phyloP scores from a whole-genome alignment of 1,284 basidiomycete genomes.

The Ustilago crameri region DNA sequence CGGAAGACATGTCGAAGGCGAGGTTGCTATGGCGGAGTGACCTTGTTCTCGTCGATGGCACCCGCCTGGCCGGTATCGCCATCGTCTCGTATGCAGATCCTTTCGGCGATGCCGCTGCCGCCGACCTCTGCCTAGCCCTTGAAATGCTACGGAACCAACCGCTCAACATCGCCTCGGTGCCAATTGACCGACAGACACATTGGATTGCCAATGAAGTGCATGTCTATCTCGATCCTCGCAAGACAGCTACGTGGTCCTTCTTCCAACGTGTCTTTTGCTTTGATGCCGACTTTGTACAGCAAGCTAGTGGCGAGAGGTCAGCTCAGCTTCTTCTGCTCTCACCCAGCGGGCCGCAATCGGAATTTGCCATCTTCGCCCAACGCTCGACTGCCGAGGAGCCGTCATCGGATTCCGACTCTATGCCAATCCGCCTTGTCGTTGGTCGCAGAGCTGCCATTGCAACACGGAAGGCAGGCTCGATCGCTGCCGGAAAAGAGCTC shows the following conservation, averaged over 20 bases:
- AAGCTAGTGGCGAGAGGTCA: constrained; percentile 17
- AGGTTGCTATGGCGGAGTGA: constrained; percentile 61
- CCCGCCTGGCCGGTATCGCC: constrained; percentile 55
- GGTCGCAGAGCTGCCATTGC: constrained; percentile 28
- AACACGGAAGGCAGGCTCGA: constrained; percentile 5
- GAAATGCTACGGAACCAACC: constrained; percentile 65
- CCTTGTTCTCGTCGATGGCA: constrained; percentile 60
- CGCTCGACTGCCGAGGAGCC: constrained; percentile 1
- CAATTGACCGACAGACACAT: constrained; percentile 12
- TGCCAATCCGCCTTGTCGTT: constrained; percentile 34
- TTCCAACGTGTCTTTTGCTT: constrained; percentile 59
- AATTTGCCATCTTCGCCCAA: constrained; percentile 48
- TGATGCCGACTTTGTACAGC: constrained; percentile 37
- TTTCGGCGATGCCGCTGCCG: constrained; percentile 47
- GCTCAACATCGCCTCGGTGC: constrained; percentile 34
- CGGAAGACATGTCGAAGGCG: constrained; percentile 30
- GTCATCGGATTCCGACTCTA: constrained; percentile 1
- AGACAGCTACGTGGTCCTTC: constrained; percentile 49
- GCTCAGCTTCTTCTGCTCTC: constrained; percentile 29
- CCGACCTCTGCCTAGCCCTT: constrained; percentile 61
- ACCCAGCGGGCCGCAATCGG: constrained; percentile 20
- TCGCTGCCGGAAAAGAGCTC: constrained; percentile 17
- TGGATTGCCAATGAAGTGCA: constrained; percentile 46
- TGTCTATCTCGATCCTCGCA: constrained; percentile 50
- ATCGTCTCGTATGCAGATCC: constrained; percentile 61